Base-by-base conservation (phyloP, 1,284 basidiomycete species). In the Cryptococcus sp. region DNA sequence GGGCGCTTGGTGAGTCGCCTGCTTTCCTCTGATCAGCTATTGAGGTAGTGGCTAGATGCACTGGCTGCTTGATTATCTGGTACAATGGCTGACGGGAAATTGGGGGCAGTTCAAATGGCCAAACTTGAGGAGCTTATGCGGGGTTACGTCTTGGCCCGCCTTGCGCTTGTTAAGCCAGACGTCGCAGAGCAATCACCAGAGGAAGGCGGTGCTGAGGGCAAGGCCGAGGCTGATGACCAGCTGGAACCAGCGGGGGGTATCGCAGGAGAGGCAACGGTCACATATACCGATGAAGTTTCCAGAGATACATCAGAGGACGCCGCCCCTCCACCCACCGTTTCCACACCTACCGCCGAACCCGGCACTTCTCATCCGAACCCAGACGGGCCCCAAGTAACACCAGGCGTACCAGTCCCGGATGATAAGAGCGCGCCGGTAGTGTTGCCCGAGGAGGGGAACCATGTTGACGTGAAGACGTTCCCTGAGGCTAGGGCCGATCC, bases 1-100 rank as follows among this genome's bases (percentile, higher is more conserved):
- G 90, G 69, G 81, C 84, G 52, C 75, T 82, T 51, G 78, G 89
- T 89, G 63, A 62, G 83, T 69, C 38, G 28, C 28, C 4, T 9
- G 28, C 28, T 4, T 9, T 33, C 28, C 4, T 33, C 28, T 4
- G 28, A 33, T 9, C 9, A 9, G 28, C 28, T 33, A 33, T 33
- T 4, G 28, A 5, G 4, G 28, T 9, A 5, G 5, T 4, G 28
- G 5, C 28, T 5, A 5, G 28, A 33, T 33, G 28, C 9, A 9
- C 28, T 35, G 46, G 36, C 20, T 33, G 23, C 45, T 2, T n/a
- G 37, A 44, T 52, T n/a, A 15, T 16, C 38, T 18, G 6, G 11
- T 28, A 35, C 39, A 16, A 48, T 4, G 9, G 16, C 38, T 49
- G 51, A 49, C 46, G 36, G n/a, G 43, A 28, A 12, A 13, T 37